These are phyloP conservation scores for Phytophthora multivora DNA, from an alignment of 352 stramenopile genomes.

Conservation along the genomic window DNA sequence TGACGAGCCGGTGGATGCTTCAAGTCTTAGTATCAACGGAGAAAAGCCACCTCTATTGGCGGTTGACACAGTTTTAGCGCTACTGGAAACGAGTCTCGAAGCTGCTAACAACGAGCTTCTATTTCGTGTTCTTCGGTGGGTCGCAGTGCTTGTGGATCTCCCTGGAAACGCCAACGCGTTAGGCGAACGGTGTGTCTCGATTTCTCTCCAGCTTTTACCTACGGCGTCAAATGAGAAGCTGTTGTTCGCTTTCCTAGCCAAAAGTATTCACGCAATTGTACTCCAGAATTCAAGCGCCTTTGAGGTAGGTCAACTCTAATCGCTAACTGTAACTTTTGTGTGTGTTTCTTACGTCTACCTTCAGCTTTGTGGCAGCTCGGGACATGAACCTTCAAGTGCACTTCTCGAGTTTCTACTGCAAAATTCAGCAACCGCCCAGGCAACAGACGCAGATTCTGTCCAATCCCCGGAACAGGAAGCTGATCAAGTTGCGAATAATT, in stretches of 20 bases:
- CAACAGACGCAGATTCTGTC: conserved; percentile 8
- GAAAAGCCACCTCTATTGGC: conserved; percentile 41
- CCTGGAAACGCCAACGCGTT: conserved; percentile 46
- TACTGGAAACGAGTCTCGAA: conserved; percentile 37
- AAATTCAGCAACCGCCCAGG: background rate
- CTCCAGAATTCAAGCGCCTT: conserved; percentile 38
- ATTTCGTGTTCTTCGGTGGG: conserved; percentile 62
- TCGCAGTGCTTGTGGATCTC: conserved; percentile 46
- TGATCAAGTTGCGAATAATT: conserved; percentile 6
- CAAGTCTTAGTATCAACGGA: background rate
- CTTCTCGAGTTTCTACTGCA: conserved; percentile 45
- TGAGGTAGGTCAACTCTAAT: conserved; percentile 34
- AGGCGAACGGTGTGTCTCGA: conserved; percentile 35
- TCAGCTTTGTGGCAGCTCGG: conserved; percentile 40
- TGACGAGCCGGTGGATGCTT: background rate
- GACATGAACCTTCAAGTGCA: conserved; percentile 31
- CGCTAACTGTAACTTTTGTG: too few species aligned
- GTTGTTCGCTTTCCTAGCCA: conserved; percentile 50
- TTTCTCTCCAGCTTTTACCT: conserved; percentile 44
- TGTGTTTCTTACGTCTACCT: background rate
- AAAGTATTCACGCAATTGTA: conserved; percentile 47
- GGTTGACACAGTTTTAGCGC: conserved; percentile 34
- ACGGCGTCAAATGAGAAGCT: conserved; percentile 26
- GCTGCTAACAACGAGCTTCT: conserved; percentile 16
- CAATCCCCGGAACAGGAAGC: conserved; percentile 4